Conservation (phyloP, 192 early-diverging fungal genomes). For the Coemansia aciculifera region DNA sequence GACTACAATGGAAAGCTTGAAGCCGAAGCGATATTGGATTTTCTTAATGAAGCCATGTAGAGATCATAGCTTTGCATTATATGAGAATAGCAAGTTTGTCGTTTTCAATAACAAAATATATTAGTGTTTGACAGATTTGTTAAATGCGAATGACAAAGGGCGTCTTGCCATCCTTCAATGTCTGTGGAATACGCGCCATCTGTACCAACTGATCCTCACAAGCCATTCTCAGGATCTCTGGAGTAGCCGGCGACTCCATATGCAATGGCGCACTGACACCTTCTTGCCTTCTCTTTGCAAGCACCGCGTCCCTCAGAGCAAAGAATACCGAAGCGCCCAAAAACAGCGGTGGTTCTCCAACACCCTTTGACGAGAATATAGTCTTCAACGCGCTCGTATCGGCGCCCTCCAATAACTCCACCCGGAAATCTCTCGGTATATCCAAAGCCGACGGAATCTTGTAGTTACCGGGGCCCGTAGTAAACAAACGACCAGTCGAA, state of each 20-base stretch:
- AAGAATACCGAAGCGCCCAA: slow-evolving; percentile 75
- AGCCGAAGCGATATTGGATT: neutral
- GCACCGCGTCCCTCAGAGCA: slow-evolving; percentile 77
- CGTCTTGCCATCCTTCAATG: slow-evolving; percentile 25
- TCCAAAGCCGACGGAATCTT: slow-evolving; percentile 86
- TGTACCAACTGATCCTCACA: slow-evolving; percentile 67
- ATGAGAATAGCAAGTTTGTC: no score
- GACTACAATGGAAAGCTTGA: no score
- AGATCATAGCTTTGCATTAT: no score
- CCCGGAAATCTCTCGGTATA: slow-evolving; percentile 79
- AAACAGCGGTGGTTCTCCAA: slow-evolving; percentile 88
- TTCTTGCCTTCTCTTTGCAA: slow-evolving; percentile 58
- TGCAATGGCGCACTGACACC: slow-evolving; percentile 58
- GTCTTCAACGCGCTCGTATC: slow-evolving; percentile 63
- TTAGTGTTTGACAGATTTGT: neutral
- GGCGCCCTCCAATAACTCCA: slow-evolving; percentile 62
- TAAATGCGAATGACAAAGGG: slow-evolving; percentile 47
- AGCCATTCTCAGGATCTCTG: slow-evolving; percentile 71
- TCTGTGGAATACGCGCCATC: slow-evolving; percentile 23
- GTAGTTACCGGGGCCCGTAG: slow-evolving; percentile 82
- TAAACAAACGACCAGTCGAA: slow-evolving; percentile 68
- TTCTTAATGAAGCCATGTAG: no score
- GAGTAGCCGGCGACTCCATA: slow-evolving; percentile 74
- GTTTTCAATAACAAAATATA: no score
- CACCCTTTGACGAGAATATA: slow-evolving; percentile 79